A percentile compares a stretch with the other conserved stretches of the same genome.
Conservation (phyloP, 139 green algal genomes). For the Chlorella vulgaris region DNA sequence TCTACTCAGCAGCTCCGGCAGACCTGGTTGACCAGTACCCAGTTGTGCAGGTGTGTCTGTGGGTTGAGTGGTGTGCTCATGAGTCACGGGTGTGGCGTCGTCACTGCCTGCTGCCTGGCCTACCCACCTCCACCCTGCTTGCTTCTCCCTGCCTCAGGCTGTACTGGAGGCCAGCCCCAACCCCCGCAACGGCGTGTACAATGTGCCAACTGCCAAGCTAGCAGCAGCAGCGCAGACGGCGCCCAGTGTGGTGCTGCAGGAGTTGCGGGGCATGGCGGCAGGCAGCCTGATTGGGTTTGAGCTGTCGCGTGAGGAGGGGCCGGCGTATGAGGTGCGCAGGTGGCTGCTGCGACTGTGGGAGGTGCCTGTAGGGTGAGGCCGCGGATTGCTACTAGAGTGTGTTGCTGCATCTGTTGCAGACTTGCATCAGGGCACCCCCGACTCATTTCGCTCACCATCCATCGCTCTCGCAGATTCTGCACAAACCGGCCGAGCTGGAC, state of each 20-base stretch:
- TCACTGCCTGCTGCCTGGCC: not conserved
- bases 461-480: slow-evolving; percentile 37
- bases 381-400: too few species aligned
- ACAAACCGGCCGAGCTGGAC: slow-evolving; percentile 37
- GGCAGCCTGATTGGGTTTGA: slow-evolving; percentile 68
- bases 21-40: slow-evolving; percentile 30
- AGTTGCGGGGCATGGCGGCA: slow-evolving; percentile 61
- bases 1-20: slow-evolving; percentile 43
- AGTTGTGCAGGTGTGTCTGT: slow-evolving; percentile 15
- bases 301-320: slow-evolving; percentile 46
- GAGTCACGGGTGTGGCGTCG: not conserved
- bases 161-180: slow-evolving; percentile 37
- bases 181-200: slow-evolving; percentile 48
- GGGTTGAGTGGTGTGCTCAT: too few species aligned
- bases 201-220: slow-evolving; percentile 20
- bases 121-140: not conserved
- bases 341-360: too few species aligned
- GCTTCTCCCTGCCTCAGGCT: not conserved
- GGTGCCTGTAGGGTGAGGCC: too few species aligned
- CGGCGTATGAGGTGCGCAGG: slow-evolving; percentile 52
- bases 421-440: too few species aligned
- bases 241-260: slow-evolving; percentile 15
- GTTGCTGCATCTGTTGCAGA: too few species aligned
- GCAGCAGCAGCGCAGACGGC: not conserved
- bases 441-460: too few species aligned